Conservation (phyloP, 768 basidiomycete genomes). For the Mycena amicta region DNA sequence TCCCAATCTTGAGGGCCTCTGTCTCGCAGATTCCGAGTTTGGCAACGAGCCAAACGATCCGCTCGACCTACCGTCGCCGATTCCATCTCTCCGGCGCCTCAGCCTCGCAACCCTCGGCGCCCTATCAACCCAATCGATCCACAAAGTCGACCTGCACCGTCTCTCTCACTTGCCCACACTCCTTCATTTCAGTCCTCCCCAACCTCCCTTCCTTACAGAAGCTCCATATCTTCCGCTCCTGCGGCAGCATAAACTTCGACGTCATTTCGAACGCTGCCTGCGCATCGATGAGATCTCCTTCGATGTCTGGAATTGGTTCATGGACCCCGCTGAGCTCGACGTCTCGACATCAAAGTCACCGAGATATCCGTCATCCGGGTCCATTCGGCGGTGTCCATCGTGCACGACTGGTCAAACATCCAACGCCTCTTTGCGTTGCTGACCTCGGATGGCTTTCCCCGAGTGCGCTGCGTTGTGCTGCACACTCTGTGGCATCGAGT, state of each 20-base stretch:
- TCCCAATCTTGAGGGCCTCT: constrained; percentile 8
- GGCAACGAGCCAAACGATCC: not conserved
- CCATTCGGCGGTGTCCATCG: not conserved
- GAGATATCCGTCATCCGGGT: not conserved
- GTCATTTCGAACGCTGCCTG: not conserved
- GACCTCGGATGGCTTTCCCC: not conserved
- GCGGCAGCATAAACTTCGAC: not conserved
- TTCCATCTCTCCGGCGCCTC: not conserved
- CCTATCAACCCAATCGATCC: not conserved
- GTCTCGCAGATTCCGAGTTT: not conserved
- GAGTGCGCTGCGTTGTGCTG: not conserved
- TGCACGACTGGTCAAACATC: no score
- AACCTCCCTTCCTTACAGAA: not conserved
- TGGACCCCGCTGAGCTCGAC: not conserved
- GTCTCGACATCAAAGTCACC: not conserved
- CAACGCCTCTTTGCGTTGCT: not conserved
- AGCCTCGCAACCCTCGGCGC: not conserved
- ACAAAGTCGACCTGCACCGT: not conserved
- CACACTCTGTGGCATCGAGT: not conserved
- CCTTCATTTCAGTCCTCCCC: not conserved
- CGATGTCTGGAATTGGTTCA: not conserved
- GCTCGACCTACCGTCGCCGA: not conserved
- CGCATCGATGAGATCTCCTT: not conserved
- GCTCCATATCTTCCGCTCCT: no score
- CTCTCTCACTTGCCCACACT: not conserved